Conservation (phyloP, 495 filamentous ascomycete species). For the Penicillium herquei region DNA sequence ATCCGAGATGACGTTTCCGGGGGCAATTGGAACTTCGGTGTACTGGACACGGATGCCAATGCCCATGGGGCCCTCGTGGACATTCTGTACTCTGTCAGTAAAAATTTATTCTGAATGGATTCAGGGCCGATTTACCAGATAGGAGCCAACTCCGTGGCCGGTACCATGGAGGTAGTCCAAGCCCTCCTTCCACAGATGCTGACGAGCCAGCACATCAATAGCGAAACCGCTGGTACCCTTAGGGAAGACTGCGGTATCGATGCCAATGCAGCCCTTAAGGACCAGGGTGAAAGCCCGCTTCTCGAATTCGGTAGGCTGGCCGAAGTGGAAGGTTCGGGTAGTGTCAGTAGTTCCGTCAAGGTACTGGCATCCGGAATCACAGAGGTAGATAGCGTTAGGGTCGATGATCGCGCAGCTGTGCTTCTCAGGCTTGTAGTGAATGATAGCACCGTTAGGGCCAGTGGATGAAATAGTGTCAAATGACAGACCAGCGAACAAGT, state of each 20-base stretch:
- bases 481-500: conserved; percentile 85
- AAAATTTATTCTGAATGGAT: not conserved
- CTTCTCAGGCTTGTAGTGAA: conserved; percentile 92
- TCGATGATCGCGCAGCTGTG: conserved; percentile 83
- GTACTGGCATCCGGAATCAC: conserved; percentile 95
- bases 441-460: conserved; percentile 91
- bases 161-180: conserved; percentile 97
- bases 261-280: conserved; percentile 90
- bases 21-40: conserved; percentile 81
- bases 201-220: conserved; percentile 83
- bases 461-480: conserved; percentile 97
- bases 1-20: conserved; percentile 93
- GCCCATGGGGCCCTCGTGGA: conserved; percentile 97
- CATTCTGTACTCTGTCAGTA: conserved; percentile 58
- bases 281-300: conserved; percentile 92
- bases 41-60: conserved; percentile 91
- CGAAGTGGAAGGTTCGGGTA: conserved; percentile 91
- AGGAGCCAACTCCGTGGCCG: conserved; percentile 94
- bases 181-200: conserved; percentile 89
- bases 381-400: conserved; percentile 85
- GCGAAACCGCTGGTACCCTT: conserved; percentile 94
- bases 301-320: conserved; percentile 79
- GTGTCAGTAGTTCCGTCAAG: conserved; percentile 96
- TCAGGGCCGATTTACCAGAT: conserved; percentile 46
- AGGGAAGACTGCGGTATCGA: conserved; percentile 86